These are phyloP conservation scores for Hordeum marinum DNA, from an alignment of 176 grass and related monocot species.

Conservation along the genomic window DNA sequence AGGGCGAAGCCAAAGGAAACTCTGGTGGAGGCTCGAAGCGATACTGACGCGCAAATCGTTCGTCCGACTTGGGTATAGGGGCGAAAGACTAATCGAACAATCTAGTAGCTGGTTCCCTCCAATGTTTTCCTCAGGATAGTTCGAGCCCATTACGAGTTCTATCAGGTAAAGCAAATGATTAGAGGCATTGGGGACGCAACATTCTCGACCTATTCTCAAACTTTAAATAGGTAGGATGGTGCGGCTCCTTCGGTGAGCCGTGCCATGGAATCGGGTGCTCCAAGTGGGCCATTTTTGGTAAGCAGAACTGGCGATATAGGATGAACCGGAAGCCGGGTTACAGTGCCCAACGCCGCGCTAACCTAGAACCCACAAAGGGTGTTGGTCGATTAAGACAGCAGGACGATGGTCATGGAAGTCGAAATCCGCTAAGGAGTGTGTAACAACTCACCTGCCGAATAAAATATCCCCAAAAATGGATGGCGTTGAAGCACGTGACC, in stretches of 20 bases:
- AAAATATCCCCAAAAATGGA: constrained; percentile 45
- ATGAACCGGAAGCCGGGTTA: constrained; percentile 29
- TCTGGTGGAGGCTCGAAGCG: constrained; percentile 78
- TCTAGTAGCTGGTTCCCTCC: constrained; percentile 49
- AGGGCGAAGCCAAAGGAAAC: constrained; percentile 56
- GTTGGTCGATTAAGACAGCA: constrained; percentile 51
- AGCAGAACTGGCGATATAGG: constrained; percentile 44
- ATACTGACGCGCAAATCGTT: constrained; percentile 86
- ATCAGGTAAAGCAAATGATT: constrained; percentile 31
- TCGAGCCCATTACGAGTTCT: constrained; percentile 20
- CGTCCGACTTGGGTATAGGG: constrained; percentile 28
- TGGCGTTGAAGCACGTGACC: not conserved
- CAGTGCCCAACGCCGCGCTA: constrained; percentile 31
- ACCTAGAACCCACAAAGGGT: constrained; percentile 55
- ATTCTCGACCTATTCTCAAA: not conserved
- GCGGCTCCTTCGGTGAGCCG: constrained; percentile 7
- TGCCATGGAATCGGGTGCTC: constrained; percentile 28
- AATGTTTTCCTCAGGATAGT: constrained; percentile 31
- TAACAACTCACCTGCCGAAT: constrained; percentile 84
- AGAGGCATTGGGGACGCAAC: not conserved
- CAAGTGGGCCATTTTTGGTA: constrained; percentile 61
- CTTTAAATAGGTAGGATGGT: not conserved
- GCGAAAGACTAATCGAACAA: constrained; percentile 47
- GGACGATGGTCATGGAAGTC: constrained; percentile 42
- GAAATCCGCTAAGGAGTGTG: constrained; percentile 68